phyloP scores from a whole-genome alignment of 495 filamentous ascomycete species.

The Glarea lozoyensis region DNA sequence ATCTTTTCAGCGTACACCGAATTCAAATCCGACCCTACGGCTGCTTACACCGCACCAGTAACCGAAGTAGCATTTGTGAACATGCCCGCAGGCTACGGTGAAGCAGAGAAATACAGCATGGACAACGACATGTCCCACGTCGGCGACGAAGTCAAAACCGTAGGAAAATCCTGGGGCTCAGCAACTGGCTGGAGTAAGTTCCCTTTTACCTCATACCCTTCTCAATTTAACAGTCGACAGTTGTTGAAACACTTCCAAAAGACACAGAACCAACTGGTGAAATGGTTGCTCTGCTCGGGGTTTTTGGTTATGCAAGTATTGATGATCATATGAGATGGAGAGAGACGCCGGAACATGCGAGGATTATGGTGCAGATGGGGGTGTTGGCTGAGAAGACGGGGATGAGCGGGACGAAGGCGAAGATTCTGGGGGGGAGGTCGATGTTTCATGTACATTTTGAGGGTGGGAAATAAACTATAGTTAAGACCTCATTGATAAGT shows the following conservation, averaged over 20 bases:
- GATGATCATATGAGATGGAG: constrained; percentile 8
- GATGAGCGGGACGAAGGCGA: neutral
- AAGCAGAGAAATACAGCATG: neutral
- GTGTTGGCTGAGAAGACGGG: neutral
- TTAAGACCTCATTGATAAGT: no score
- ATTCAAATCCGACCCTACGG: neutral
- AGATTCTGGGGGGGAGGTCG: neutral
- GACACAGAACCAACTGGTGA: neutral
- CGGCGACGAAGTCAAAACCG: constrained; percentile 11
- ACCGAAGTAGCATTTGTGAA: constrained; percentile 5
- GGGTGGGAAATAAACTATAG: neutral
- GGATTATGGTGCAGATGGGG: neutral
- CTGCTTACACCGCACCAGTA: neutral
- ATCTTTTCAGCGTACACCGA: neutral
- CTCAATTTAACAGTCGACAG: neutral
- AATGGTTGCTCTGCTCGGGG: neutral
- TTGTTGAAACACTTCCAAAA: neutral
- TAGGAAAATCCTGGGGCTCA: constrained; percentile 1
- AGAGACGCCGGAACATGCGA: constrained; percentile 3
- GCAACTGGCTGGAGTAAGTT: constrained; percentile 1
- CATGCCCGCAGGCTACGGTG: neutral
- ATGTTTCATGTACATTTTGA: constrained; percentile 6
- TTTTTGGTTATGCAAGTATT: constrained; percentile 4
- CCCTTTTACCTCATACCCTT: neutral
- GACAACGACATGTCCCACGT: neutral